Evolutionary conservation across 116 monocot genomes (phyloP).

Genomic region (Cymodocea nodosa): DNA sequence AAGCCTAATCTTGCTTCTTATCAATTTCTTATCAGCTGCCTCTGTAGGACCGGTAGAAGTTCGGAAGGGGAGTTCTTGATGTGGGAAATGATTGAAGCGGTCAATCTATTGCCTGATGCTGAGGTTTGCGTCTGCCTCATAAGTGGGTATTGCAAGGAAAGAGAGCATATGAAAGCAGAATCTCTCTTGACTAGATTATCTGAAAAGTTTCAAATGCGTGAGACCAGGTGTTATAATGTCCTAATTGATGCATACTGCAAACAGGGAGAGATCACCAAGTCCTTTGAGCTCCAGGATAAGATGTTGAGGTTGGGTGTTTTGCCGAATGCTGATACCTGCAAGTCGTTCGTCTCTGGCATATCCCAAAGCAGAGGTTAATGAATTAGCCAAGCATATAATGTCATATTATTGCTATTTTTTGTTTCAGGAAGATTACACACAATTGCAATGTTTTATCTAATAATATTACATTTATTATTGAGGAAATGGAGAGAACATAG

Average conservation of each 20-base stretch:
- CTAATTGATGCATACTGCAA: conserved; percentile 38
- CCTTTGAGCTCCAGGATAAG: conserved; percentile 53
- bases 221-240: conserved; percentile 36
- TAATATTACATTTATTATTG: too few relatives aligned
- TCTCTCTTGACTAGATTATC: conserved; percentile 30
- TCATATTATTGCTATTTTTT: too few relatives aligned
- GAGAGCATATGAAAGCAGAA: conserved; percentile 43
- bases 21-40: conserved; percentile 24
- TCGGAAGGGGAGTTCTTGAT: conserved; percentile 50
- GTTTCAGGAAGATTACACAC: too few relatives aligned
- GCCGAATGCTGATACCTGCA: conserved; percentile 58
- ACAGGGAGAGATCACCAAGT: conserved; percentile 16
- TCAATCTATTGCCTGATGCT: conserved; percentile 29
- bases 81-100: conserved; percentile 36
- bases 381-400: too few relatives aligned
- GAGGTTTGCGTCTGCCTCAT: conserved; percentile 41
- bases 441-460: too few relatives aligned
- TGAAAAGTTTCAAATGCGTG: conserved; percentile 30
- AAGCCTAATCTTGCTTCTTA: conserved; percentile 38
- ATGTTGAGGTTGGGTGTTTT: conserved; percentile 56
- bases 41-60: conserved; percentile 36
- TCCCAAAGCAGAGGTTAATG: not conserved
- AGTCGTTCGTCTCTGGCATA: conserved; percentile 38
- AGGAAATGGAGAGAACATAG: too few relatives aligned
- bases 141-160: conserved; percentile 26